A percentile compares a stretch with the other conserved stretches of the same genome.
Conservation (phyloP, 2,329 filamentous ascomycete species). For the Ceratocystis colombiana region DNA sequence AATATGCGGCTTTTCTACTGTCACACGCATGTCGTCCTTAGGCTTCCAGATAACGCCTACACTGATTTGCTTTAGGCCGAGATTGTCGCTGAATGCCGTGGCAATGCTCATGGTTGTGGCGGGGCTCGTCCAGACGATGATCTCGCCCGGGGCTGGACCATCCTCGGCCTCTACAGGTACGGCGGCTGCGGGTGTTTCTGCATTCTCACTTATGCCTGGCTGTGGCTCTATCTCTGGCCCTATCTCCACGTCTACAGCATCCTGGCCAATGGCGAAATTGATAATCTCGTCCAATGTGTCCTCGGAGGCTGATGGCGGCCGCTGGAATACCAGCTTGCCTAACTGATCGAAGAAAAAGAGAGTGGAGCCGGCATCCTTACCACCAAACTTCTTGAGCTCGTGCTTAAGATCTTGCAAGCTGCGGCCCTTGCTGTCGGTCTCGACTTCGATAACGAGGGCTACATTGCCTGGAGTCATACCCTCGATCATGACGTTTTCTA, state of each 20-base stretch:
- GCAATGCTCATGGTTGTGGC: constrained; percentile 23
- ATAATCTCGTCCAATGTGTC: constrained; percentile 24
- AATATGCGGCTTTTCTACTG: constrained; percentile 45
- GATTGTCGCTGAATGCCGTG: constrained; percentile 30
- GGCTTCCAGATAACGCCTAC: constrained; percentile 70
- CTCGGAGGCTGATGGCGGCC: constrained; percentile 7
- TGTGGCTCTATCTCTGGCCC: constrained; percentile 4
- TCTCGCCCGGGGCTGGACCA: constrained; percentile 18
- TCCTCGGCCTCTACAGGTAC: not conserved
- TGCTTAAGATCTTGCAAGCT: constrained; percentile 62
- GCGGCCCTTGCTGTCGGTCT: constrained; percentile 70
- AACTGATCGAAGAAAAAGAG: constrained; percentile 77
- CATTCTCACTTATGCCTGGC: not conserved
- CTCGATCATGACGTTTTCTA: constrained; percentile 73
- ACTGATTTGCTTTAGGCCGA: constrained; percentile 53
- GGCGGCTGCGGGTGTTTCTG: not conserved
- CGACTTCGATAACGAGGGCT: constrained; percentile 71
- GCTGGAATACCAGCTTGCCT: constrained; percentile 62
- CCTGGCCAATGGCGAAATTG: constrained; percentile 20
- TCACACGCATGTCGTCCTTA: constrained; percentile 61
- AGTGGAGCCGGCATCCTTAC: constrained; percentile 55
- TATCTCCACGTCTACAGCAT: constrained; percentile 25
- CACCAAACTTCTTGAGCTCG: constrained; percentile 61
- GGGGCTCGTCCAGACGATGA: constrained; percentile 25
- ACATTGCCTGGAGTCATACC: constrained; percentile 66